Evolutionary conservation across 2,329 filamentous ascomycete species (phyloP), one percentile per base, ranked within the genome.

Genomic region (Curvularia eragrostidis): DNA sequence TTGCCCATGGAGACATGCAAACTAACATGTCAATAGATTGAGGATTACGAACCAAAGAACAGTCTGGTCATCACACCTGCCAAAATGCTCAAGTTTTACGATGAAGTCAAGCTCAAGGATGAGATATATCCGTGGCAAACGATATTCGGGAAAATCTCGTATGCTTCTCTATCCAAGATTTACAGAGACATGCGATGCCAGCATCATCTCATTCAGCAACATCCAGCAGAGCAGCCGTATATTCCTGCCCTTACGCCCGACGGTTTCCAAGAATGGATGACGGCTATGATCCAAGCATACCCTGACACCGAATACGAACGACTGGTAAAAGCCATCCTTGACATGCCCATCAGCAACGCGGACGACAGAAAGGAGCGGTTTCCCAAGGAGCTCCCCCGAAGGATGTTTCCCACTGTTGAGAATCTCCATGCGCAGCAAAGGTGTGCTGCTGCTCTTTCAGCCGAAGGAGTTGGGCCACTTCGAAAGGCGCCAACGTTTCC

Each of bases 81-180:
- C 5, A 95, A 95, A 77, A 84, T 97, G 80, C 82, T 85, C 13
- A 82, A 83, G 47, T 91, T 93, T 65, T 96, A 96, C 71, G 81
- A 84, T 15, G 84, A 85, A 52, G 89, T 89, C 56, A 83, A 82
- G 49, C 74, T 93, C 1, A 77, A 85, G 0, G 78, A 83, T 13
- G 92, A 96, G 68, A 80, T 82, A 2, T 89, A 91, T 71, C 87
- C 87, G 2, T 92, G 91, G 80, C 77, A 84, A 64, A 83, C 89
- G 89, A 78, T 83, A 26, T 83, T 82, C 56, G 77, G 77, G 24
- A 75, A 78, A 47, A 66, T 83, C 48, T 66, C 73, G 6, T 76
- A 75, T 54, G 63, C 71, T 0, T 75, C 77, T 1, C 72, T 83
- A 21, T 78, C 77, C 6, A 78, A 75, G 34, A 77, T 83, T 55